Conservation (phyloP, 75 land plant genomes). For the Cunninghamia lanceolata region DNA sequence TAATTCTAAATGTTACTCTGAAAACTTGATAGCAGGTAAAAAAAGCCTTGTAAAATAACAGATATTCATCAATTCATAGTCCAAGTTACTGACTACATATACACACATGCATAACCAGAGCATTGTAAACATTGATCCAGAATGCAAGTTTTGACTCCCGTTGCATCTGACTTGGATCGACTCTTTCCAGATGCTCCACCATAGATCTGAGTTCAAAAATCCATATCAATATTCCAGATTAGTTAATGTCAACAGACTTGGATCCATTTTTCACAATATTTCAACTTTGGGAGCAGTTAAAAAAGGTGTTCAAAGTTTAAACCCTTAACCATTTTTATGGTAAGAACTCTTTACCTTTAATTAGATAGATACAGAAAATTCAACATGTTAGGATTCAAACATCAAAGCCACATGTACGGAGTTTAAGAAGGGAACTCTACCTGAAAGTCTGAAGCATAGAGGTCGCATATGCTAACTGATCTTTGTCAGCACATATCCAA, state of each 20-base stretch:
- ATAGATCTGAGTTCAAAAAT: conserved; percentile 50
- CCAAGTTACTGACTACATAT: neutral
- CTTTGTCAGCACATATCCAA: conserved; percentile 59
- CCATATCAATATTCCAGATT: neutral
- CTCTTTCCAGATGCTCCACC: conserved; percentile 79
- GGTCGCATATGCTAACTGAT: conserved; percentile 53
- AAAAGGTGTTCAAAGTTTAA: neutral
- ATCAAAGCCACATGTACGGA: neutral
- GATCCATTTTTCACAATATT: neutral
- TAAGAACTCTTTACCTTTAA: neutral
- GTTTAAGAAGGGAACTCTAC: conserved; percentile 16
- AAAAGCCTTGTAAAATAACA: neutral
- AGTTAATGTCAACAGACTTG: neutral
- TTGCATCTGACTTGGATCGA: conserved; percentile 62
- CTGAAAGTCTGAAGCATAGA: conserved; percentile 66
- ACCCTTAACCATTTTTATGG: neutral
- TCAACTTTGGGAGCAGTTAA: neutral
- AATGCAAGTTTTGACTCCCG: conserved; percentile 77
- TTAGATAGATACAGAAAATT: neutral
- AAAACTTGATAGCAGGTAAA: neutral
- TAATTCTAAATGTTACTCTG: neutral
- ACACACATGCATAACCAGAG: conserved; percentile 91
- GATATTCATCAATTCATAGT: neutral
- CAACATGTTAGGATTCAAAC: neutral
- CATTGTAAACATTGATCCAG: conserved; percentile 94